These are phyloP conservation scores for Epichloe gansuensis DNA, from an alignment of 2,329 filamentous ascomycete genomes.

Conservation along the genomic window DNA sequence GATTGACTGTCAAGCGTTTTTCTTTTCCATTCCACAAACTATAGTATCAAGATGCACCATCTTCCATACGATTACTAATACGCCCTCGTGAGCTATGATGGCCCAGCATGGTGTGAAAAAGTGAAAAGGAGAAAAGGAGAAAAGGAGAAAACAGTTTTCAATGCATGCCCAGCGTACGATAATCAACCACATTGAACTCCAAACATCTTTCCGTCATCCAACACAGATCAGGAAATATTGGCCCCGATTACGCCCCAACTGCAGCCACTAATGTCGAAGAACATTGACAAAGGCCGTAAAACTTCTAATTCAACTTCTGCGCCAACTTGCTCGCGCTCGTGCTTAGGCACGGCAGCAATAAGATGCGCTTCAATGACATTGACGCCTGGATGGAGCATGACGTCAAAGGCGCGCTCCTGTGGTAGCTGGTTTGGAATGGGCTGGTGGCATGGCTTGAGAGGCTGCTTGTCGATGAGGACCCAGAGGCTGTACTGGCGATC, in stretches of 20 bases:
- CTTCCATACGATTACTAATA: background rate
- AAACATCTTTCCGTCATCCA: background rate
- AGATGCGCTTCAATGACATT: slow-evolving; percentile 72
- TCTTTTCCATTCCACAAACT: background rate
- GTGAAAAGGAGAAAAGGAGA: background rate
- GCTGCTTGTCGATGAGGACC: slow-evolving; percentile 55
- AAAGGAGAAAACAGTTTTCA: background rate
- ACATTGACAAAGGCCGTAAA: slow-evolving; percentile 66
- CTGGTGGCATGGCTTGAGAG: slow-evolving; percentile 35
- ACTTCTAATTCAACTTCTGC: slow-evolving; percentile 66
- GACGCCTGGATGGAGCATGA: slow-evolving; percentile 55
- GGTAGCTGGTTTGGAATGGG: slow-evolving; percentile 44
- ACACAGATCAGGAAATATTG: background rate
- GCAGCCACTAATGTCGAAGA: slow-evolving; percentile 24
- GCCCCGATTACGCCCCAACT: background rate
- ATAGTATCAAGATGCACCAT: background rate
- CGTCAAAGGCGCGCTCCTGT: slow-evolving; percentile 62
- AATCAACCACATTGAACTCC: background rate
- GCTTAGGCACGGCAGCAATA: slow-evolving; percentile 55
- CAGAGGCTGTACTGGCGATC: slow-evolving; percentile 65
- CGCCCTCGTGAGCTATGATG: background rate
- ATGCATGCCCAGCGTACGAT: background rate
- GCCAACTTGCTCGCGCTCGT: slow-evolving; percentile 42
- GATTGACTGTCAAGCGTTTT: background rate
- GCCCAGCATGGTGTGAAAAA: background rate